phyloP scores from a whole-genome alignment of 139 green algal genomes.

The Marvania coccoides region DNA sequence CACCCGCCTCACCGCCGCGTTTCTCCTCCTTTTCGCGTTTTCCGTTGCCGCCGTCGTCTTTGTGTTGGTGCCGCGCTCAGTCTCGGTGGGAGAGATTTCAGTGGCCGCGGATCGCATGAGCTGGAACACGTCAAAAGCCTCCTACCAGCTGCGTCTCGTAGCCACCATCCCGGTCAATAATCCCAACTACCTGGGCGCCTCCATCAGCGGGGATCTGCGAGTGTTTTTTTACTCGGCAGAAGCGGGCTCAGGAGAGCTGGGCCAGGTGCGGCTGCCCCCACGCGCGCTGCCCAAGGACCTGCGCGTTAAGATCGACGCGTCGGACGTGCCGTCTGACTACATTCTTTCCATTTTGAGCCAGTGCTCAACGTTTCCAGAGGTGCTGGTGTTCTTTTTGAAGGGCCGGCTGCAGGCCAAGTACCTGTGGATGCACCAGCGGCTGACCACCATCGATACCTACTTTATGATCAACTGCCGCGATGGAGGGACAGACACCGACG shows the following conservation, averaged over 20 bases:
- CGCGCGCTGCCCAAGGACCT: slow-evolving; percentile 35
- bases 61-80: slow-evolving; percentile 51
- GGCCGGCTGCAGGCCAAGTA: slow-evolving; percentile 48
- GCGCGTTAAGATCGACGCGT: slow-evolving; percentile 47
- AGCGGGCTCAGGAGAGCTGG: slow-evolving; percentile 29
- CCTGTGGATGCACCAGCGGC: slow-evolving; percentile 20
- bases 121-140: slow-evolving; percentile 57
- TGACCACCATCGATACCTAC: slow-evolving; percentile 63
- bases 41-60: slow-evolving; percentile 40
- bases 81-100: slow-evolving; percentile 56
- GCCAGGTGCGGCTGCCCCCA: neutral
- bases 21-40: slow-evolving; percentile 46
- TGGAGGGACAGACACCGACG: neutral
- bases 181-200: slow-evolving; percentile 64
- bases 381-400: slow-evolving; percentile 74
- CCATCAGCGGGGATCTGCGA: slow-evolving; percentile 36
- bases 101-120: slow-evolving; percentile 53
- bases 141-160: slow-evolving; percentile 63
- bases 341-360: slow-evolving; percentile 54
- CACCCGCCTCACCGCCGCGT: slow-evolving; percentile 20
- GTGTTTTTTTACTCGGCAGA: slow-evolving; percentile 61
- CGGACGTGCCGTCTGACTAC: slow-evolving; percentile 52
- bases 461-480: slow-evolving; percentile 50
- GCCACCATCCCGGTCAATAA: slow-evolving; percentile 64
- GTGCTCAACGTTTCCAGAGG: slow-evolving; percentile 61